phyloP scores from a whole-genome alignment of 108 stramenopile genomes.

The Asterionellopsis glacialis region DNA sequence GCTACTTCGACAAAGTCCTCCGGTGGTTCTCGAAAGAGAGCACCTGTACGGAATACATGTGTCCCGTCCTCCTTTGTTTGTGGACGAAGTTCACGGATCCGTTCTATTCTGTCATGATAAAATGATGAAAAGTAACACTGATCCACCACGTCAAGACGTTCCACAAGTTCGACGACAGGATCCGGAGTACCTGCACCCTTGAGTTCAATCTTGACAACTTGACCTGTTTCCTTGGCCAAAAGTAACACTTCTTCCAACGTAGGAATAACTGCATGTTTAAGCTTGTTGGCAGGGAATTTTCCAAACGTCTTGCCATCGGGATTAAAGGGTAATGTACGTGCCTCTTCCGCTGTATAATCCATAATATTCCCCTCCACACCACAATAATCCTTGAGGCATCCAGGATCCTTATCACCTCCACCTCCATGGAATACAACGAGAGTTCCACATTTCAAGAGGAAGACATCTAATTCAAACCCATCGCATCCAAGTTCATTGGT shows the following conservation, averaged over 20 bases:
- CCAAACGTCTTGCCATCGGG: constrained; percentile 19
- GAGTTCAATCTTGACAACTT: constrained; percentile 70
- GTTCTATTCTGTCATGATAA: constrained; percentile 40
- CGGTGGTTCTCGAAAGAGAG: constrained; percentile 50
- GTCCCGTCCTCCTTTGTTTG: constrained; percentile 6
- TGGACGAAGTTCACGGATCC: constrained; percentile 45
- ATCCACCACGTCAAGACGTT: constrained; percentile 48
- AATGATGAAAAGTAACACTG: constrained; percentile 64
- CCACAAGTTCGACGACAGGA: constrained; percentile 56
- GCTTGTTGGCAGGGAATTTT: constrained; percentile 53
- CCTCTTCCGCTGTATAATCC: constrained; percentile 56
- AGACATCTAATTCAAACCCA: constrained; percentile 77
- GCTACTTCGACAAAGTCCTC: constrained; percentile 46
- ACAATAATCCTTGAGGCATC: constrained; percentile 54
- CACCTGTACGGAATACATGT: constrained; percentile 52
- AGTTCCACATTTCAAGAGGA: constrained; percentile 55
- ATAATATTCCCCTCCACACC: constrained; percentile 46
- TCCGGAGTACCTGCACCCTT: constrained; percentile 65
- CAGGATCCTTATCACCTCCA: constrained; percentile 54
- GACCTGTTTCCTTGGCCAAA: constrained; percentile 31
- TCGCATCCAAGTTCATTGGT: constrained; percentile 53
- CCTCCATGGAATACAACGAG: constrained; percentile 82
- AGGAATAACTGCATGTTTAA: constrained; percentile 48
- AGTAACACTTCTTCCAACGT: constrained; percentile 64
- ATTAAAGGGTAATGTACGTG: constrained; percentile 47